Conservation (phyloP, 495 filamentous ascomycete genomes). For the Copromyces sp. region DNA sequence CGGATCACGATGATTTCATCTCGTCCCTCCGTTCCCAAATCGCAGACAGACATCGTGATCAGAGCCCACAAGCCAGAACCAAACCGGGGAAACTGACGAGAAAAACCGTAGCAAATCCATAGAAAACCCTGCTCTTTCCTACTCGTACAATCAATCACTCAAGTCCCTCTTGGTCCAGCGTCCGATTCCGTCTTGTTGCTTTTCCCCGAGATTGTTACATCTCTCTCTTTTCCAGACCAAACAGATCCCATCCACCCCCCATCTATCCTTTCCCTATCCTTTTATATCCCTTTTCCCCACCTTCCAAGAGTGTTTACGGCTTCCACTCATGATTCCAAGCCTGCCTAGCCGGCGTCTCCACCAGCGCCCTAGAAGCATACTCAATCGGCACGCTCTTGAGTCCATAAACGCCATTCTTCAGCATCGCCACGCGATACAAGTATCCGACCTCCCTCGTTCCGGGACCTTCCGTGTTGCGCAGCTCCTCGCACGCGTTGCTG, state of each 20-base stretch:
- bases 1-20: not conserved
- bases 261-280: not conserved
- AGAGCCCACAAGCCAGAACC: not conserved
- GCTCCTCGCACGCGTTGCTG: conserved; percentile 67
- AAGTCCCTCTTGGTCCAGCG: not conserved
- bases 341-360: conserved; percentile 58
- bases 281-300: too few relatives aligned
- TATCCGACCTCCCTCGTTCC: conserved; percentile 55
- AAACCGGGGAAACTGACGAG: not conserved
- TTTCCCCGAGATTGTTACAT: not conserved
- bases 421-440: conserved; percentile 74
- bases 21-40: not conserved
- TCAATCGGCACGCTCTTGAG: conserved; percentile 65
- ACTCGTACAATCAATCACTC: not conserved
- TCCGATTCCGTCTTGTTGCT: not conserved
- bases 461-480: conserved; percentile 56
- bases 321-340: conserved; percentile 75
- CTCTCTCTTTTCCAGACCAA: not conserved
- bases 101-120: not conserved
- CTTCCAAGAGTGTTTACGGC: conserved; percentile 10
- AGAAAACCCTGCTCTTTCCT: not conserved
- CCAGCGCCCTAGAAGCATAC: conserved; percentile 67
- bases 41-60: not conserved
- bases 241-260: not conserved
- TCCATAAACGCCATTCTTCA: conserved; percentile 68